A percentile compares a stretch with the other conserved stretches of the same genome.
Conservation (phyloP, 192 early-diverging fungal genomes). For the Backusella macrospora region DNA sequence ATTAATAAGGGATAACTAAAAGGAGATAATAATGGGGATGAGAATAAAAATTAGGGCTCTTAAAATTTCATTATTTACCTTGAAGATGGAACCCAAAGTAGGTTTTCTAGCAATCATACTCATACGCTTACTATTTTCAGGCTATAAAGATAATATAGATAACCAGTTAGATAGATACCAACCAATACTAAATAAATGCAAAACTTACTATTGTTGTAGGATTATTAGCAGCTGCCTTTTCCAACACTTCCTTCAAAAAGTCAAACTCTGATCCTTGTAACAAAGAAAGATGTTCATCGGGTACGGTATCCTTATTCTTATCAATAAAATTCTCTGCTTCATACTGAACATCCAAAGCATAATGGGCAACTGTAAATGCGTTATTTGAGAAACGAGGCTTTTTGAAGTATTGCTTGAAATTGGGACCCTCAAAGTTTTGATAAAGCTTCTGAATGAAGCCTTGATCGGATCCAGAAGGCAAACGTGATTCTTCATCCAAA, state of each 20-base stretch:
- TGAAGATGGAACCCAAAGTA: conserved; percentile 97
- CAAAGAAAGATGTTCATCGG: conserved; percentile 84
- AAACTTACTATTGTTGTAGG: conserved; percentile 44
- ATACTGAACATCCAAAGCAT: conserved; percentile 93
- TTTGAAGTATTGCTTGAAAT: conserved; percentile 77
- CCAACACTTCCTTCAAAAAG: conserved; percentile 82
- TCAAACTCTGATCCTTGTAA: conserved; percentile 77
- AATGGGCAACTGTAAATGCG: conserved; percentile 93
- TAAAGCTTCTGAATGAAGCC: conserved; percentile 91
- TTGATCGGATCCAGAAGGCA: conserved; percentile 87
- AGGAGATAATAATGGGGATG: neutral
- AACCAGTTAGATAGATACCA: neutral
- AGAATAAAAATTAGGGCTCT: no score
- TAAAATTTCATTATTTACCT: conserved; percentile 42
- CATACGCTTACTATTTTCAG: conserved; percentile 46
- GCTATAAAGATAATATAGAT: conserved; percentile 3
- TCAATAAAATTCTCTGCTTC: conserved; percentile 95
- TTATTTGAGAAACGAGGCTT: conserved; percentile 89
- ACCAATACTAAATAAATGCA: neutral
- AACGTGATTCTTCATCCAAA: conserved; percentile 84
- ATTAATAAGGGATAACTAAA: conserved; percentile 76
- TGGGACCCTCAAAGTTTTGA: conserved; percentile 72
- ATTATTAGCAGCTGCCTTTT: conserved; percentile 54
- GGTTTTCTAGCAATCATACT: conserved; percentile 72
- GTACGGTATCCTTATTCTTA: conserved; percentile 98